phyloP scores from a whole-genome alignment of 768 basidiomycete species.

The Lanmaoa rubissima region DNA sequence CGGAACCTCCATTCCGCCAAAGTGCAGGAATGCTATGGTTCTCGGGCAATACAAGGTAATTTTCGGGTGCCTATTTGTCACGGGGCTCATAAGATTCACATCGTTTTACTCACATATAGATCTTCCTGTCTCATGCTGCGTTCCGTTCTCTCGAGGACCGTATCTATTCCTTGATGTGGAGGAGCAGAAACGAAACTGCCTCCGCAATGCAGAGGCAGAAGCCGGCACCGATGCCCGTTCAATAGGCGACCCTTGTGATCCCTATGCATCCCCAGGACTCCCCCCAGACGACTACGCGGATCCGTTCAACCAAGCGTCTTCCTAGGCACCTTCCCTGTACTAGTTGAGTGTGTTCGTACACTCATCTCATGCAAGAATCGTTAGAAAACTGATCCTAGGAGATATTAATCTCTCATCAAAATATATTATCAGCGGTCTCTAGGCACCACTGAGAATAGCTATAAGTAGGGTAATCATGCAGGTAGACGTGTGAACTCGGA shows the following conservation, averaged over 20 bases:
- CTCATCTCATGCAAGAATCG: not conserved
- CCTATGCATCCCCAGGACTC: constrained; percentile 56
- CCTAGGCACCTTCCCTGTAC: constrained; percentile 46
- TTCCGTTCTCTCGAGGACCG: constrained; percentile 93
- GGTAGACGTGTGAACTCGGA: constrained; percentile 5
- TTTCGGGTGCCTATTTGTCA: not conserved
- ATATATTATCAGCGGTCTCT: constrained; percentile 19
- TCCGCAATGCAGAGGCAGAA: constrained; percentile 73
- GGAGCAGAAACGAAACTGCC: constrained; percentile 77
- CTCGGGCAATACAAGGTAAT: constrained; percentile 80
- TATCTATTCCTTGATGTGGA: constrained; percentile 80
- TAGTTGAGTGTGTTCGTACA: not conserved
- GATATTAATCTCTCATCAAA: not conserved
- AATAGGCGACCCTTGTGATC: constrained; percentile 70
- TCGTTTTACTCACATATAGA: constrained; percentile 42
- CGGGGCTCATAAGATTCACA: constrained; percentile 1
- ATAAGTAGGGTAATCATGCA: constrained; percentile 23
- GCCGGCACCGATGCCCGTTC: constrained; percentile 60
- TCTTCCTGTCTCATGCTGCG: constrained; percentile 81
- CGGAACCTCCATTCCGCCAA: too few relatives aligned
- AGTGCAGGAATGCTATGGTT: too few relatives aligned
- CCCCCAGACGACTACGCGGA: constrained; percentile 51
- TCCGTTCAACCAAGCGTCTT: constrained; percentile 46
- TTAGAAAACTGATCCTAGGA: not conserved
- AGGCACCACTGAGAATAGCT: constrained; percentile 15